Conservation (phyloP, 805 yeast genomes). For the Geotrichum ghanense region DNA sequence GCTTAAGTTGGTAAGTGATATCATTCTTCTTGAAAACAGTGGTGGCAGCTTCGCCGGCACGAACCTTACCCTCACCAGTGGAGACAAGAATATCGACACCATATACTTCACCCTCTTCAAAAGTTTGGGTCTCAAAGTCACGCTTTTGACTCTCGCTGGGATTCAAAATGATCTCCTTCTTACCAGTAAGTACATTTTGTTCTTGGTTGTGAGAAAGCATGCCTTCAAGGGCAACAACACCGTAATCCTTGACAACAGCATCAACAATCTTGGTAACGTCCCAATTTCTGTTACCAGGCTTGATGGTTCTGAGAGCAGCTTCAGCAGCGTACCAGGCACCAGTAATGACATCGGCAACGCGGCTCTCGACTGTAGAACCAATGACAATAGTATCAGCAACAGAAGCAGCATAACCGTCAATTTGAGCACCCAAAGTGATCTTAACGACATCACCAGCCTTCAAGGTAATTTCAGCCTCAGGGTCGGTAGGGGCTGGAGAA, state of each 20-base stretch:
- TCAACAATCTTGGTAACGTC: conserved; percentile 61
- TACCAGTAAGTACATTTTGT: conserved; percentile 57
- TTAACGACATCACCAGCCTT: conserved; percentile 61
- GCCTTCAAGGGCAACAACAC: conserved; percentile 55
- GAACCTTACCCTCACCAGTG: conserved; percentile 59
- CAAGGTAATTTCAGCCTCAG: conserved; percentile 41
- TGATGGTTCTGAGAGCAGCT: conserved; percentile 61
- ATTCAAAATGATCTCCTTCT: conserved; percentile 65
- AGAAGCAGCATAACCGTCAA: conserved; percentile 64
- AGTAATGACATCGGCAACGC: conserved; percentile 53
- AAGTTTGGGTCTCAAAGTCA: conserved; percentile 51
- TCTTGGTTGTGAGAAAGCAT: conserved; percentile 67
- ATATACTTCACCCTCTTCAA: conserved; percentile 66
- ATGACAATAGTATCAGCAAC: conserved; percentile 59
- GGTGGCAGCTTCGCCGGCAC: conserved; percentile 47
- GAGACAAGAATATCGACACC: conserved; percentile 64
- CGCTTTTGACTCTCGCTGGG: conserved; percentile 56
- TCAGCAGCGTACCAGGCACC: conserved; percentile 73
- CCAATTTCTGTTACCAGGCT: conserved; percentile 60
- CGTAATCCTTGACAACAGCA: conserved; percentile 49
- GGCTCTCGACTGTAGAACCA: conserved; percentile 41
- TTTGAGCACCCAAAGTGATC: conserved; percentile 62
- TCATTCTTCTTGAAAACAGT: conserved; percentile 66
- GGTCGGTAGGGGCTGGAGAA: conserved; percentile 53
- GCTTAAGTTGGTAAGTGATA: conserved; percentile 52